These are phyloP conservation scores for Pichia terricola DNA, from an alignment of 1,139 yeast species.

Conservation along the genomic window DNA sequence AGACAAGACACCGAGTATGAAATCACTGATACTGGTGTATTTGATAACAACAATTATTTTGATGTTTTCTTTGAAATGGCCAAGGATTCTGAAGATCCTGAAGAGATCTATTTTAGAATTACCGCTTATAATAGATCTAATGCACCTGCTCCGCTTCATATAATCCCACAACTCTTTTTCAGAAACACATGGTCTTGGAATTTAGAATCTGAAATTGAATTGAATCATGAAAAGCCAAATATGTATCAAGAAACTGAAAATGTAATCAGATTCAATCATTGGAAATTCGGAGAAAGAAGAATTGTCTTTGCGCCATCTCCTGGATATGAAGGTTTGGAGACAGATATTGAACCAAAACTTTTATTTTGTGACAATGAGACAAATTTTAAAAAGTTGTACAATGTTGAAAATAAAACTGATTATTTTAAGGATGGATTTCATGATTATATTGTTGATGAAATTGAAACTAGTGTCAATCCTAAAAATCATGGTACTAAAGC, in stretches of 20 bases:
- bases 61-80: constrained; percentile 91
- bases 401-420: constrained; percentile 45
- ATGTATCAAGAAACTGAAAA: constrained; percentile 30
- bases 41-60: constrained; percentile 74
- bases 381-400: constrained; percentile 59
- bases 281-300: constrained; percentile 64
- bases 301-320: constrained; percentile 85
- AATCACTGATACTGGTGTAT: constrained; percentile 64
- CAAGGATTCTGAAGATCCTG: constrained; percentile 73
- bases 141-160: constrained; percentile 79
- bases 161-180: constrained; percentile 76
- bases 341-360: constrained; percentile 66
- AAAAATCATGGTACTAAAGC: constrained; percentile 61
- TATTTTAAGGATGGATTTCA: constrained; percentile 90
- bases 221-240: constrained; percentile 38
- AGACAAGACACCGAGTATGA: constrained; percentile 65
- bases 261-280: constrained; percentile 54
- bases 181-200: constrained; percentile 97
- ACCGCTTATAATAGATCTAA: constrained; percentile 86
- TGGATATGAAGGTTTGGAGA: constrained; percentile 47
- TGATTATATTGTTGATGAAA: constrained; percentile 61
- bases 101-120: constrained; percentile 71
- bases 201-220: constrained; percentile 31
- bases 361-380: constrained; percentile 89
- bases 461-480: constrained; percentile 59